A percentile compares a stretch with the other conserved stretches of the same genome.
phyloP scores from a whole-genome alignment of 306 rosid species.

The Vigna trinervia region DNA sequence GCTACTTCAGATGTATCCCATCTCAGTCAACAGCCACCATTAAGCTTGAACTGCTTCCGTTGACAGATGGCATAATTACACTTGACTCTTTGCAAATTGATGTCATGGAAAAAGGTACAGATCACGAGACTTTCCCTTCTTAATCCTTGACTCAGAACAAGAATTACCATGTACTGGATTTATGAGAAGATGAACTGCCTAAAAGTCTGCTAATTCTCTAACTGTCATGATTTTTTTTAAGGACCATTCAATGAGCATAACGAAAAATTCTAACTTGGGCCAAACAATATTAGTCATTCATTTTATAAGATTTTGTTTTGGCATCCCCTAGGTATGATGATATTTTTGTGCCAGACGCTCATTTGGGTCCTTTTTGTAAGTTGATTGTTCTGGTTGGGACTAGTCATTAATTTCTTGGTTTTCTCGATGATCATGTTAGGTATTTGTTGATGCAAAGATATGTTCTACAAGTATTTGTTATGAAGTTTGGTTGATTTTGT shows the following conservation, averaged over 20 bases:
- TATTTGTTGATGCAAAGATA: slow-evolving; percentile 22
- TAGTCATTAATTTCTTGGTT: slow-evolving; percentile 32
- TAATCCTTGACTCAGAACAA: slow-evolving; percentile 9
- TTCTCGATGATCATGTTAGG: not conserved
- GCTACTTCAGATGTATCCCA: slow-evolving; percentile 78
- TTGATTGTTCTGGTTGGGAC: slow-evolving; percentile 1
- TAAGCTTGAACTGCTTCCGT: slow-evolving; percentile 96
- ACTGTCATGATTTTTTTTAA: slow-evolving; percentile 18
- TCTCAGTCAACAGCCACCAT: slow-evolving; percentile 86
- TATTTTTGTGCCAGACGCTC: slow-evolving; percentile 13
- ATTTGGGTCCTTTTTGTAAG: slow-evolving; percentile 10
- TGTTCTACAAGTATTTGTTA: not conserved
- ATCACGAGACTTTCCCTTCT: slow-evolving; percentile 23
- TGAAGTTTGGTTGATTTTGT: slow-evolving; percentile 32
- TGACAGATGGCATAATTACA: slow-evolving; percentile 94
- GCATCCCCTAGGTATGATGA: slow-evolving; percentile 34
- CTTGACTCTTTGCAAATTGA: slow-evolving; percentile 90
- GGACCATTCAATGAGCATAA: not conserved
- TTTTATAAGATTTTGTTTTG: slow-evolving; percentile 22
- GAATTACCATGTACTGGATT: slow-evolving; percentile 26
- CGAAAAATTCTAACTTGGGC: not conserved
- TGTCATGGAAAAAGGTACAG: slow-evolving; percentile 90
- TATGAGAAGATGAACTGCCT: slow-evolving; percentile 33
- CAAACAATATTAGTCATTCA: slow-evolving; percentile 19
- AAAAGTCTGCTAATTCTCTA: slow-evolving; percentile 5